Evolutionary conservation across 2,329 filamentous ascomycete genomes (phyloP).

Genomic region (Knufia petricola): DNA sequence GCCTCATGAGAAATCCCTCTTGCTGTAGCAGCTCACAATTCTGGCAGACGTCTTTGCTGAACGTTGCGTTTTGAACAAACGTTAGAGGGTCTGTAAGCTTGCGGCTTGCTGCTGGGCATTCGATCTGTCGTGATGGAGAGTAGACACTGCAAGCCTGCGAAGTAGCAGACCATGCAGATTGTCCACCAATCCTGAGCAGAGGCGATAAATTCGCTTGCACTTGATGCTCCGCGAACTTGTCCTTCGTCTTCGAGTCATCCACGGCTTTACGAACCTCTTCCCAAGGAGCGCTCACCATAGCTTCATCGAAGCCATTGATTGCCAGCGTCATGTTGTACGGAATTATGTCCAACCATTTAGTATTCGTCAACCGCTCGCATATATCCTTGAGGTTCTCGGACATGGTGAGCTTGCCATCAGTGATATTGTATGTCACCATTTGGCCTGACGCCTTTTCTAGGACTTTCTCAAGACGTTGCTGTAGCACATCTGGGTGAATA

Average conservation of each 20-base stretch:
- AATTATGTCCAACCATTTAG: not conserved
- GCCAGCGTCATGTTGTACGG: slow-evolving; percentile 8
- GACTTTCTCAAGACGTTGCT: not conserved
- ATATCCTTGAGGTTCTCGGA: not conserved
- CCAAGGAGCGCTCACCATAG: slow-evolving; percentile 5
- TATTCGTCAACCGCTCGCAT: not conserved
- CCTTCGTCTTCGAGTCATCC: not conserved
- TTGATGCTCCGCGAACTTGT: not conserved
- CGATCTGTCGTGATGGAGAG: not conserved
- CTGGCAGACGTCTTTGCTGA: slow-evolving; percentile 6
- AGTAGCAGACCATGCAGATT: slow-evolving; percentile 4
- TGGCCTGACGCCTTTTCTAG: not conserved
- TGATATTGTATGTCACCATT: not conserved
- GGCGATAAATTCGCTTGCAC: not conserved
- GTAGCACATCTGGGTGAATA: not conserved
- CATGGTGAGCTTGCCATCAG: not conserved
- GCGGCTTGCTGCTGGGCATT: not conserved
- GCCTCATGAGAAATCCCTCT: slow-evolving; percentile 1
- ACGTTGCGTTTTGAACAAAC: slow-evolving; percentile 9
- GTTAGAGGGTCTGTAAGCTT: not conserved
- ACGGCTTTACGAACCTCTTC: not conserved
- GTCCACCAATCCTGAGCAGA: not conserved
- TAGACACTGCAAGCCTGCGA: not conserved
- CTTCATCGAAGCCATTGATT: slow-evolving; percentile 6
- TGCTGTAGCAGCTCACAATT: not conserved